Evolutionary conservation across 441 rosid species (phyloP).

Genomic region (Eruca vesicaria): DNA sequence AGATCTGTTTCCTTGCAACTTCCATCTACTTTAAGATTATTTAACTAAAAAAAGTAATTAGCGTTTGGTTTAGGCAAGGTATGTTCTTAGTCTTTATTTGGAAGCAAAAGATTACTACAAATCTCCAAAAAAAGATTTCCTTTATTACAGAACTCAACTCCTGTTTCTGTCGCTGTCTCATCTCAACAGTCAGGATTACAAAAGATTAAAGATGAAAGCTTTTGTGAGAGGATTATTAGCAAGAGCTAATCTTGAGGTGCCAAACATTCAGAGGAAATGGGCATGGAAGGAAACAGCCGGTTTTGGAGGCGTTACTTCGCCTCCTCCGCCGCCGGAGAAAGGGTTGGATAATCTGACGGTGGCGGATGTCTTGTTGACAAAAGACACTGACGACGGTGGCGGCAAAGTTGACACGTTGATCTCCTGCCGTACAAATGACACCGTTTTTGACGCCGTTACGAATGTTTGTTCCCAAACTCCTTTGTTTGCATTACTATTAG

Average conservation of each 20-base stretch:
- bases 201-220: conserved; percentile 16
- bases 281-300: conserved; percentile 15
- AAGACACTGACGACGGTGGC: conserved; percentile 28
- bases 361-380: conserved; percentile 50
- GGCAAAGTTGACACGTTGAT: conserved; percentile 55
- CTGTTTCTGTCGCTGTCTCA: background rate
- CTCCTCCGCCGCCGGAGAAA: conserved; percentile 43
- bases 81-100: conserved; percentile 22
- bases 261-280: conserved; percentile 17
- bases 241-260: conserved; percentile 21
- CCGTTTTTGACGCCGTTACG: conserved; percentile 65
- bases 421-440: conserved; percentile 59
- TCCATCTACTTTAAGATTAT: background rate
- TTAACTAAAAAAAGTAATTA: conserved; percentile 9
- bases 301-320: conserved; percentile 25
- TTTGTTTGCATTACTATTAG: background rate
- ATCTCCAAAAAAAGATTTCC: background rate
- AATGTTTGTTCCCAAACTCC: conserved; percentile 46
- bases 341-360: conserved; percentile 73
- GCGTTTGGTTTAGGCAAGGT: conserved; percentile 33
- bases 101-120: conserved; percentile 22
- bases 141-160: conserved; percentile 5
- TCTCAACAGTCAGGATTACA: background rate
- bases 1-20: background rate
- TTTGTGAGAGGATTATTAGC: conserved; percentile 33